Conservation (phyloP, 2,329 filamentous ascomycete genomes). For the Ceratocystis destructans region DNA sequence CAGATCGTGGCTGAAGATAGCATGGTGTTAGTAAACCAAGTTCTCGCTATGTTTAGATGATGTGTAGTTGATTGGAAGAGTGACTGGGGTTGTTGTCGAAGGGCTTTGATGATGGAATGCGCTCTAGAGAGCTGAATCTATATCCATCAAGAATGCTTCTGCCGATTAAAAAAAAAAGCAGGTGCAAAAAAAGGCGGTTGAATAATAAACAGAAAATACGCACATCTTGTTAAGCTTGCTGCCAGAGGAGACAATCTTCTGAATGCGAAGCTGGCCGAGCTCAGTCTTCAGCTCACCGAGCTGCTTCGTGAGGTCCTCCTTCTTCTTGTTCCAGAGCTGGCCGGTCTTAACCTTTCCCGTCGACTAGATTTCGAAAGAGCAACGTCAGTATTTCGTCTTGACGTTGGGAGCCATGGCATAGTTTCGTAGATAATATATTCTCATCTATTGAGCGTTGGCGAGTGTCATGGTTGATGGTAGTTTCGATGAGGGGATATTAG, state of each 20-base stretch:
- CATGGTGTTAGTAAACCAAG: slow-evolving; percentile 22
- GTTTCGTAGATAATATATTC: slow-evolving; percentile 1
- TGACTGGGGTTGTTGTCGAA: background rate
- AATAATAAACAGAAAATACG: slow-evolving; percentile 27
- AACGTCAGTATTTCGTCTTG: slow-evolving; percentile 17
- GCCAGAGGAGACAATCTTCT: slow-evolving; percentile 92
- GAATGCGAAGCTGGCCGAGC: slow-evolving; percentile 89
- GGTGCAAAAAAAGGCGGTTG: background rate
- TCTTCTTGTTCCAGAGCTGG: slow-evolving; percentile 98
- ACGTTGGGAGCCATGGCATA: background rate
- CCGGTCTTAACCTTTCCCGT: slow-evolving; percentile 74
- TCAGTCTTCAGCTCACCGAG: slow-evolving; percentile 91
- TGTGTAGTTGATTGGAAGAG: background rate
- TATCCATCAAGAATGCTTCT: background rate
- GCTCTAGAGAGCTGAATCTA: background rate
- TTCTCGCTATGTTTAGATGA: background rate
- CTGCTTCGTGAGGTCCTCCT: slow-evolving; percentile 94
- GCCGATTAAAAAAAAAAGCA: background rate
- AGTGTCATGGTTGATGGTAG: background rate
- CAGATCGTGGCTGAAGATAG: slow-evolving; percentile 68
- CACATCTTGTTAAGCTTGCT: slow-evolving; percentile 98
- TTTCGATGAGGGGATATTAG: background rate
- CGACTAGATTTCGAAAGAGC: slow-evolving; percentile 27
- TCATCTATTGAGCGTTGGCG: background rate
- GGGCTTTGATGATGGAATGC: background rate